Evolutionary conservation across 2,329 filamentous ascomycete species (phyloP), one percentile per base, ranked within the genome.

Genomic region (Dactylellina haptotyla): DNA sequence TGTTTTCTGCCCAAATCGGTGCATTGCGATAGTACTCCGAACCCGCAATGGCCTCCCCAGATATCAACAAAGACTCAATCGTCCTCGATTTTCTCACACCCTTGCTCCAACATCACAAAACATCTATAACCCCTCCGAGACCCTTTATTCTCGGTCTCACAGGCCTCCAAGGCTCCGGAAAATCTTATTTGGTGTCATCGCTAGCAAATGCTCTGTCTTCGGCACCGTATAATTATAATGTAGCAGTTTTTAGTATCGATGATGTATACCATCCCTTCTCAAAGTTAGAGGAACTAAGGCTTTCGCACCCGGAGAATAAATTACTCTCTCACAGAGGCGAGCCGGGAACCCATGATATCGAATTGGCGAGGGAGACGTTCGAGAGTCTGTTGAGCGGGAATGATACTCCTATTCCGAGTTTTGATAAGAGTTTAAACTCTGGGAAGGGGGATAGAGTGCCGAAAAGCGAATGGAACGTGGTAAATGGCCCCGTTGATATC

Each of bases 111-210:
- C 34, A 54, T 34, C 46, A 64, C 20, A 53, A 64, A 37, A 28
- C 59, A 20, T 30, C 16, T 5, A 18, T 18, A 9, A 14, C 46
- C 37, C 25, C 28, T 16, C 43, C 16, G 2, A 51, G 37, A 28
- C 92, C 93, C 26, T 90, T 97, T 80, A 87, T 97, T 80, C 85
- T 97, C 75, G 93, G 93, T 53, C 85, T 98, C 78, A 96, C 96
- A 78, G 94, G 93, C 73, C 88, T 97, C 25, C 94, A 97, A 82
- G 94, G 94, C 72, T 90, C 91, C 34, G 94, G 94, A 76, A 97
- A 98, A 83, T 96, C 93, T 1, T 95, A 93, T 10, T 86, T 97
- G 77, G 93, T 93, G 30, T 85, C 85, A 34, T 84, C 86, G 2
- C 85, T 96, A 45, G 85, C 87, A 76, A 80, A 83, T 16, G 87